Percentiles rank a stretch among this genome's conserved stretches.
Evolutionary conservation across 129 eudicot species (phyloP).

Genomic region (Escallonia rubra): DNA sequence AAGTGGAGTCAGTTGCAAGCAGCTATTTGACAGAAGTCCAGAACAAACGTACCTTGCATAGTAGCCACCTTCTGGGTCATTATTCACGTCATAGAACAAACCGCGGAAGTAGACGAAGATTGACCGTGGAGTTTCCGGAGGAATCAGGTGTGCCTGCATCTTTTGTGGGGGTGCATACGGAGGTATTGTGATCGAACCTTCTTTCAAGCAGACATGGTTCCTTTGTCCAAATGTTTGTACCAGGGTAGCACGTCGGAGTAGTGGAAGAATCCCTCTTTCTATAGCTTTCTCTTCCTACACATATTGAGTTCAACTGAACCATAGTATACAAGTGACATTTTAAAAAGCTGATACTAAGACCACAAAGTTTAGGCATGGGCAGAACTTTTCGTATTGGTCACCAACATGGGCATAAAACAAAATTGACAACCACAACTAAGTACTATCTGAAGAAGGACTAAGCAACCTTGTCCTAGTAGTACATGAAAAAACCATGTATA

Average conservation of each 20-base stretch:
- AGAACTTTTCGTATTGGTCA: no score
- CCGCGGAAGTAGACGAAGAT: constrained; percentile 95
- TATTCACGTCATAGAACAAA: constrained; percentile 87
- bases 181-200: constrained; percentile 82
- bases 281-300: constrained; percentile 94
- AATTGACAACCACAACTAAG: no score
- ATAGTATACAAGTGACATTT: neutral
- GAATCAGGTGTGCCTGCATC: constrained; percentile 87
- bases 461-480: no score
- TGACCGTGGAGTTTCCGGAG: constrained; percentile 85
- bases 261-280: constrained; percentile 81
- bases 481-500: no score
- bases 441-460: no score
- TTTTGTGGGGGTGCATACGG: constrained; percentile 96
- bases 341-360: no score
- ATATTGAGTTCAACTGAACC: neutral
- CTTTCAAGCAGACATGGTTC: constrained; percentile 90
- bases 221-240: constrained; percentile 91
- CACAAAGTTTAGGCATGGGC: no score
- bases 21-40: neutral
- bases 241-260: constrained; percentile 82
- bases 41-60: constrained; percentile 67
- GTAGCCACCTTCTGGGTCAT: constrained; percentile 98
- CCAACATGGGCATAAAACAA: no score
- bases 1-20: neutral